Evolutionary conservation across 805 yeast species (phyloP), one percentile per base, ranked within the genome.

Genomic region (Cyberlindnera americana): DNA sequence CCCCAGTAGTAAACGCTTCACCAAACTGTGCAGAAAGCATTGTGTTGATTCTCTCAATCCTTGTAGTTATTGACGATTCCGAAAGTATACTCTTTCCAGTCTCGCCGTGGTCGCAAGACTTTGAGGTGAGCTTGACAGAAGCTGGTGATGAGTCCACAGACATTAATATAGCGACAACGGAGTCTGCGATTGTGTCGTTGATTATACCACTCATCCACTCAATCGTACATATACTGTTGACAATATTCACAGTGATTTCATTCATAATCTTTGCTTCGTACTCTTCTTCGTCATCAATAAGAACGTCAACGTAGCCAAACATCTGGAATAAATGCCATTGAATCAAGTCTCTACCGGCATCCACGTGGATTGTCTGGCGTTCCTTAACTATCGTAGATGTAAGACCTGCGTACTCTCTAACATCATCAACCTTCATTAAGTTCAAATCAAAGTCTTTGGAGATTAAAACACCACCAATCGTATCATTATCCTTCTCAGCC

Each of bases 121-220:
- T 72, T 6, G 95, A 79, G 12, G 95, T 79, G 48, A 88, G 61
- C 58, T 91, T 93, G 21, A 93, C 95, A 6, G 97, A 87, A 2
- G 96, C 95, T 10, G 96, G 96, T 0, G 96, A 81, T 0, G 96
- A 82, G 59, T 93, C 99, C 29, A 91, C 93, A 32, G 95, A 86
- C 62, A 91, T 73, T 23, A 93, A 62, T 27, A 93, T 88, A 0
- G 97, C 96, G 43, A 93, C 76, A 1, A 89, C 84, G 13, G 96
- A 82, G 56, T 93, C 99, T 0, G 99, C 99, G 47, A 93, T 77
- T 0, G 96, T 83, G 55, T 93, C 99, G 45, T 85, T 90, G 66
- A 89, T 77, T 41, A 86, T 69, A 43, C 89, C 90, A 50, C 95
- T 91, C 14, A 79, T 76, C 99, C 99, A 93, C 60, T 87, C 95